Percentiles rank a stretch among this genome's conserved stretches.
Conservation (phyloP, 1,284 basidiomycete genomes). For the Apiotrichum brassicae region DNA sequence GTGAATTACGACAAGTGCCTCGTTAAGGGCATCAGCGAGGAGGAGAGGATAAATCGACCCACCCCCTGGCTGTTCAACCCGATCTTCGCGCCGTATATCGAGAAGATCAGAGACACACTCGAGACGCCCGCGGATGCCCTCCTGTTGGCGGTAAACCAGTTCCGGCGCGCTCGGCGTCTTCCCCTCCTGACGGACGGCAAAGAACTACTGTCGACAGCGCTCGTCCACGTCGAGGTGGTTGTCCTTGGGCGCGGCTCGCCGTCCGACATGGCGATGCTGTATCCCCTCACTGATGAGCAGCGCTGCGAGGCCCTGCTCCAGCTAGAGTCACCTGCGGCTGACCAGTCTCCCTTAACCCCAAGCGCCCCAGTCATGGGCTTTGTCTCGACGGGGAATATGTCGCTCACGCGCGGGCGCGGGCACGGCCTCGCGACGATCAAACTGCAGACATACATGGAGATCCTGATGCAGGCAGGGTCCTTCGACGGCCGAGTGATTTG, state of each 20-base stretch:
- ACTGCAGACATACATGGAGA: slow-evolving; percentile 53
- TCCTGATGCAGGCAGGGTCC: slow-evolving; percentile 44
- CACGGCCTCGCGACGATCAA: slow-evolving; percentile 66
- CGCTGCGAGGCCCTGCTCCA: slow-evolving; percentile 49
- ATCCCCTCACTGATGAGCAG: slow-evolving; percentile 55
- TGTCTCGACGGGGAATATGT: slow-evolving; percentile 70
- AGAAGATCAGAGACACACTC: neutral
- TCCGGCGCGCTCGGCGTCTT: slow-evolving; percentile 55
- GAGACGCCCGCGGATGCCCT: slow-evolving; percentile 45
- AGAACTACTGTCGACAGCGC: slow-evolving; percentile 54
- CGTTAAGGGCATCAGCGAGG: neutral
- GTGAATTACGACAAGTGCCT: neutral
- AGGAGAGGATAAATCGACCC: slow-evolving; percentile 33
- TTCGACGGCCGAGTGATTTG: slow-evolving; percentile 46
- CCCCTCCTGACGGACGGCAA: slow-evolving; percentile 44
- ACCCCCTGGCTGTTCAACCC: slow-evolving; percentile 61
- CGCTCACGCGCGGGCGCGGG: slow-evolving; percentile 65
- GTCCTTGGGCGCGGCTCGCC: slow-evolving; percentile 65
- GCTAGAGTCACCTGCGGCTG: slow-evolving; percentile 25
- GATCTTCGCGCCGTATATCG: slow-evolving; percentile 39
- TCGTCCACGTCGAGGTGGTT: slow-evolving; percentile 60
- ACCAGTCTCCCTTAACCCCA: slow-evolving; percentile 13
- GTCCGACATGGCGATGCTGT: slow-evolving; percentile 64
- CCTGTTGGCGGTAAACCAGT: slow-evolving; percentile 55
- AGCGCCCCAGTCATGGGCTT: slow-evolving; percentile 60